phyloP scores from a whole-genome alignment of 2,329 filamentous ascomycete genomes.

The Arthroderma sp. region DNA sequence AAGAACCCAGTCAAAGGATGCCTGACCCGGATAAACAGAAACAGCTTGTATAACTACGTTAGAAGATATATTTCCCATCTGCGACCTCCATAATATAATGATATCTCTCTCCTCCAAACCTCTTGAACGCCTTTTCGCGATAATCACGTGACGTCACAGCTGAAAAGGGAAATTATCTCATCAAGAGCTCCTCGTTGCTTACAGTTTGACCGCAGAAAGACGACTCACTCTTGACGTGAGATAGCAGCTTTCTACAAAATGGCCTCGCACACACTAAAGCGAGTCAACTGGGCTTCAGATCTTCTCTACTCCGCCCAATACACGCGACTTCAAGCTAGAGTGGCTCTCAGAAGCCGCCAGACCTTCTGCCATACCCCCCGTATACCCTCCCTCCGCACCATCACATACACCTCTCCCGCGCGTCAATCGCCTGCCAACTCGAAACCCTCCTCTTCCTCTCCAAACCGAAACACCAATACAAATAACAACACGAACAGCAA shows the following conservation, averaged over 20 bases:
- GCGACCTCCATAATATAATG: too few species aligned
- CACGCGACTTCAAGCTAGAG: not conserved
- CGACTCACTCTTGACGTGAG: too few species aligned
- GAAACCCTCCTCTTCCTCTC: constrained; percentile 2
- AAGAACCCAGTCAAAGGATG: constrained; percentile 65
- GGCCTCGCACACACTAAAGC: constrained; percentile 1
- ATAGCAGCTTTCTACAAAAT: constrained; percentile 1
- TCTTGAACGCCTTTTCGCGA: too few species aligned
- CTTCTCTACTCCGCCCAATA: not conserved
- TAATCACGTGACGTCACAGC: too few species aligned
- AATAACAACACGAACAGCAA: constrained; percentile 1
- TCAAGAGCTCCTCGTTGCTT: too few species aligned
- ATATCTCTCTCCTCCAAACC: too few species aligned
- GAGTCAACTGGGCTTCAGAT: constrained; percentile 1
- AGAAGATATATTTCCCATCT: too few species aligned
- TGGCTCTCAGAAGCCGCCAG: too few species aligned
- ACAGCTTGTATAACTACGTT: too few species aligned
- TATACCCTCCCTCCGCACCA: constrained; percentile 5
- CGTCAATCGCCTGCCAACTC: constrained; percentile 9
- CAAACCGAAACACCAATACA: not conserved
- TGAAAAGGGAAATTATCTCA: too few species aligned
- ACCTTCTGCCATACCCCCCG: not conserved
- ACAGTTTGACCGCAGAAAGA: too few species aligned
- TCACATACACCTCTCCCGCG: not conserved
- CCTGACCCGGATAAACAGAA: constrained; percentile 19